phyloP scores from a whole-genome alignment of 2,329 filamentous ascomycete genomes.

The Ceratocystiopsis minuta region DNA sequence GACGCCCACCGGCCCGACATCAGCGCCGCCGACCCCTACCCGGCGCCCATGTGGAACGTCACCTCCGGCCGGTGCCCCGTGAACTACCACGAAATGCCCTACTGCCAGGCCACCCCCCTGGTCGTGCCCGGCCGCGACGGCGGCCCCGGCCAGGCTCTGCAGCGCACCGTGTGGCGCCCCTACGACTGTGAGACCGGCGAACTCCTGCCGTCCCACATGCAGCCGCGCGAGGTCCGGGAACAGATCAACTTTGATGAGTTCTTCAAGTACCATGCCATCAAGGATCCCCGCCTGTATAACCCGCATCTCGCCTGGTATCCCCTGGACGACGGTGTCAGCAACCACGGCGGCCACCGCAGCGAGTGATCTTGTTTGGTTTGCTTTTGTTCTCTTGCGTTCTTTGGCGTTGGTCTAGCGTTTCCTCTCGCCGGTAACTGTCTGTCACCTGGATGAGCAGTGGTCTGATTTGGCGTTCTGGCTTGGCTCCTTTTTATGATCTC shows the following conservation, averaged over 20 bases:
- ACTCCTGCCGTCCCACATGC: background rate
- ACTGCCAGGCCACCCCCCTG: constrained; percentile 3
- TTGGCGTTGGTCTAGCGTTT: too few relatives aligned
- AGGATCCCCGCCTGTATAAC: constrained; percentile 5
- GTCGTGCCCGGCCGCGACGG: background rate
- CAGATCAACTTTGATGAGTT: constrained; percentile 6
- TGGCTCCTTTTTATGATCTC: too few relatives aligned
- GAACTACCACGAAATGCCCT: constrained; percentile 6
- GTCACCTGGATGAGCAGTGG: too few relatives aligned
- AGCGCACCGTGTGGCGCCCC: constrained; percentile 5
- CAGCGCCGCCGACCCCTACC: background rate
- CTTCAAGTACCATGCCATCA: constrained; percentile 2
- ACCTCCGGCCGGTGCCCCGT: constrained; percentile 5
- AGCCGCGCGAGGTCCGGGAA: constrained; percentile 5
- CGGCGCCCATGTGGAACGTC: constrained; percentile 5
- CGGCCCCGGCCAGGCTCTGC: constrained; percentile 2
- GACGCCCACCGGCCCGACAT: background rate
- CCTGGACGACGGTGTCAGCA: too few relatives aligned
- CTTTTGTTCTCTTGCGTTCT: too few relatives aligned
- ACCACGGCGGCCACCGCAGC: too few relatives aligned
- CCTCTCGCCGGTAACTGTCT: too few relatives aligned
- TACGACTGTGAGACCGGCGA: constrained; percentile 4
- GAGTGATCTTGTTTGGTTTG: too few relatives aligned
- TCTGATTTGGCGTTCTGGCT: too few relatives aligned
- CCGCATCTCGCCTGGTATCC: background rate